These are phyloP conservation scores for Botrytis deweyae DNA, from an alignment of 2,329 filamentous ascomycete species.

Conservation along the genomic window DNA sequence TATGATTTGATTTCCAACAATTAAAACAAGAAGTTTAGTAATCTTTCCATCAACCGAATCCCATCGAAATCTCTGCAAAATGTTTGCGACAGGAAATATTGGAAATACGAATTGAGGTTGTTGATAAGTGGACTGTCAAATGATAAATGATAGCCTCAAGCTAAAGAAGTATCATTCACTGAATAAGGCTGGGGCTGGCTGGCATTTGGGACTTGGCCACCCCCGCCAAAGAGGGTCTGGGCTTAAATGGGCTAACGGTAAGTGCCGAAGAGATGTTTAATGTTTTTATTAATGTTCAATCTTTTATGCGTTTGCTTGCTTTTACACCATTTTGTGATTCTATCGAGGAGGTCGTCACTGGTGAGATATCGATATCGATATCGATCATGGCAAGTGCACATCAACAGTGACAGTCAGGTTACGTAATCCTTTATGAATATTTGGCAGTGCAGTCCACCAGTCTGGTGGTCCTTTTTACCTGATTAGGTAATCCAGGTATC, in stretches of 20 bases:
- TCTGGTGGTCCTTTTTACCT: not conserved
- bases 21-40: not conserved
- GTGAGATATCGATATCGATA: not conserved
- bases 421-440: too few species aligned
- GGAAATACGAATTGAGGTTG: not conserved
- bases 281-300: too few species aligned
- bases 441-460: too few species aligned
- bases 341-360: too few species aligned
- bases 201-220: not conserved
- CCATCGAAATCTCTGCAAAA: not conserved
- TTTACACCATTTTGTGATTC: too few species aligned
- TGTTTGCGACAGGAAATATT: not conserved
- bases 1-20: not conserved
- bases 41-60: too few species aligned
- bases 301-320: too few species aligned
- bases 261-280: not conserved
- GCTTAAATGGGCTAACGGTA: not conserved
- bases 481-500: not conserved
- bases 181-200: not conserved
- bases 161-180: not conserved
- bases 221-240: not conserved
- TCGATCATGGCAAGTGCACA: not conserved
- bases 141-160: not conserved
- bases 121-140: constrained; percentile 6
- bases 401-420: too few species aligned